Base-by-base conservation (phyloP, 371 early-diverging fungal genomes). In the Circinella umbellata region DNA sequence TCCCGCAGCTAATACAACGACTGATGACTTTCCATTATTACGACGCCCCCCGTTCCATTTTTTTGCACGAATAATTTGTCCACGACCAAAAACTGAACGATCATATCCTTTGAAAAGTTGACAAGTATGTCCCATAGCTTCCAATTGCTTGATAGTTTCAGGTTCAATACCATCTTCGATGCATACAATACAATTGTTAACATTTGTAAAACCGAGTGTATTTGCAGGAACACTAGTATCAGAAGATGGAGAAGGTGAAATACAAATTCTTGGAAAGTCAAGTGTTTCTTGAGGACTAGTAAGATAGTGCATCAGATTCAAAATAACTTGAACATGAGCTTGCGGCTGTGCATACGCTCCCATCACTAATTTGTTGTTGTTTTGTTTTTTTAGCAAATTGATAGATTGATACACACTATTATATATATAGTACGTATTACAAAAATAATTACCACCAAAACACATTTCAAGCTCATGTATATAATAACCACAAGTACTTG, bases 251-350 rank as follows among this genome's bases (percentile, higher is more conserved):
- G 79, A 74, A n/a, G 75, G 83, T 4, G 74, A 69, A 42, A 93
- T 74, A 74, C 90, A 90, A 62, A 94, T 70, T 35, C 95, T 82
- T 39, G 93, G 92, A 3, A 82, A 70, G 76, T 95, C 95, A 27
- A 95, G 75, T 13, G 93, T 88, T 20, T 73, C 76, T 73, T 95
- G 95, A 47, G 91, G 89, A 51, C 81, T 82, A 39, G 77, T 77
- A 20, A 78, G 71, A 55, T 85, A 86, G 61, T 87, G 81, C 72
- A 90, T 74, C 55, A 91, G 69, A 67, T 93, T 92, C 55, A 93
- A 65, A 46, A 95, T 77, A 13, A 92, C 90, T 80, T 94, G 94
- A 3, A 94, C 80, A 53, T 95, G 94, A 13, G 93, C 94, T 78
- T 95, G 94, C 17, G 95, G 94, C 76, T 95, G 92, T 88, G 89